Evolutionary conservation across 352 stramenopile genomes (phyloP), one percentile per base, ranked within the genome.

Genomic region (Phytopythium montanum): DNA sequence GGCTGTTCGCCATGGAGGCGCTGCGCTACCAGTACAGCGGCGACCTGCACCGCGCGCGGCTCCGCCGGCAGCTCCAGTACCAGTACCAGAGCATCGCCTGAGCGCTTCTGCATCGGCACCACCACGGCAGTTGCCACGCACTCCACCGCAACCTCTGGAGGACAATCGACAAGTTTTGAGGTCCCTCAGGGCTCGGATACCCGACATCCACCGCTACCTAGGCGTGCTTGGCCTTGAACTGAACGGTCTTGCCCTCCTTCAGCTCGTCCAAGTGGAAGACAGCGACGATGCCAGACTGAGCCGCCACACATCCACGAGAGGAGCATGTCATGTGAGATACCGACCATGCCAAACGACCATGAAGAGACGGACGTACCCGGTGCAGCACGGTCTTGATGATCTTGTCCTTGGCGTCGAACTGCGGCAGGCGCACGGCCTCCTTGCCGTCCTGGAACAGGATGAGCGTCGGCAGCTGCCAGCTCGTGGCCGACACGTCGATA

Each of bases 21-120:
- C 46, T 91, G n/a, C 81, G 84, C 58, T 86, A 87, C 69, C 84
- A 82, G 53, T 91, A 84, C 70, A 91, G 79, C 51, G 82, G 67
- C 10, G 79, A 74, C 25, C 66, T 86, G 34, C 75, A 80, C 41
- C 73, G 78, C 36, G 69, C 70, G 13, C 69, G 78, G 10, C 68
- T 86, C 49, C 69, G 68, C 42, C 74, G 75, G 41, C 79, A 88
- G 58, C 87, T 87, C n/a, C n/a, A n/a, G 29, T 34, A 34, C 48
- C 65, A 85, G n/a, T 90, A 91, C 61, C 71, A 76, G 44, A 69
- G 66, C 58, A 46, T 79, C 44, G 60, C 42, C 34, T 76, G 46
- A 74, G 45, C 18, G 16, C 2, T 19, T 10, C 3, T 16, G 41
- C 16, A 48, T 0, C 42, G 14, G 21, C 42, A 50, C 31, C n/a